Percentiles rank a stretch among this genome's conserved stretches.
These are phyloP conservation scores for Mycena amicta DNA, from an alignment of 768 basidiomycete species.

Conservation along the genomic window DNA sequence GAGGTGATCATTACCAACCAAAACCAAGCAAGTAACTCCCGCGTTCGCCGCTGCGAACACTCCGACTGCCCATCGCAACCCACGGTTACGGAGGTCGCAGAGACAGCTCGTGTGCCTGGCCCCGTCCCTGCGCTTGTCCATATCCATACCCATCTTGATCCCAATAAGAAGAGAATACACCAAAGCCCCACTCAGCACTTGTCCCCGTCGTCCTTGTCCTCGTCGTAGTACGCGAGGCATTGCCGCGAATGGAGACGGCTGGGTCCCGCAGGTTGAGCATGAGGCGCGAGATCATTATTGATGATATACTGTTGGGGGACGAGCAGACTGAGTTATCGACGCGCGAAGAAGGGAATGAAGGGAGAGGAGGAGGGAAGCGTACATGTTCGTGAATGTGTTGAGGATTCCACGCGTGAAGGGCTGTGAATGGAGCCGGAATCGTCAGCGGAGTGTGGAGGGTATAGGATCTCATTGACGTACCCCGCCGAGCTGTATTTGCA, in stretches of 20 bases:
- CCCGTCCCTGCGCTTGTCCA: too few species aligned
- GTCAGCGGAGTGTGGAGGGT: not conserved
- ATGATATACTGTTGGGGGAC: not conserved
- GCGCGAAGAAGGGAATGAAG: not conserved
- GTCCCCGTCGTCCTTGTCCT: not conserved
- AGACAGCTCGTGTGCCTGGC: too few species aligned
- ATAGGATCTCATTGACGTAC: not conserved
- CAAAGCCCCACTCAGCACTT: not conserved
- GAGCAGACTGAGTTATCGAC: too few species aligned
- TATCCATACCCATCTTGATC: too few species aligned
- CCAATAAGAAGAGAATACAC: not conserved
- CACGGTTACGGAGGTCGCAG: too few species aligned
- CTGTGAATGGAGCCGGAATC: not conserved
- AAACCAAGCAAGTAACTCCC: too few species aligned
- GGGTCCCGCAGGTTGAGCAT: not conserved
- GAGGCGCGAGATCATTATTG: not conserved
- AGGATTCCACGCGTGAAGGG: not conserved
- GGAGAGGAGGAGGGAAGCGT: not conserved
- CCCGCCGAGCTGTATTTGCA: not conserved
- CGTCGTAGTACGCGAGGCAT: not conserved
- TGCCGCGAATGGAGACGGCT: not conserved
- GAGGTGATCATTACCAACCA: too few species aligned
- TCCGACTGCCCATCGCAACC: too few species aligned
- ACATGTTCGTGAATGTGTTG: slow-evolving; percentile 1
- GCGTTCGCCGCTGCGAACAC: too few species aligned